Evolutionary conservation across 139 green algal genomes (phyloP).

Genomic region (Haematococcus lacustris): DNA sequence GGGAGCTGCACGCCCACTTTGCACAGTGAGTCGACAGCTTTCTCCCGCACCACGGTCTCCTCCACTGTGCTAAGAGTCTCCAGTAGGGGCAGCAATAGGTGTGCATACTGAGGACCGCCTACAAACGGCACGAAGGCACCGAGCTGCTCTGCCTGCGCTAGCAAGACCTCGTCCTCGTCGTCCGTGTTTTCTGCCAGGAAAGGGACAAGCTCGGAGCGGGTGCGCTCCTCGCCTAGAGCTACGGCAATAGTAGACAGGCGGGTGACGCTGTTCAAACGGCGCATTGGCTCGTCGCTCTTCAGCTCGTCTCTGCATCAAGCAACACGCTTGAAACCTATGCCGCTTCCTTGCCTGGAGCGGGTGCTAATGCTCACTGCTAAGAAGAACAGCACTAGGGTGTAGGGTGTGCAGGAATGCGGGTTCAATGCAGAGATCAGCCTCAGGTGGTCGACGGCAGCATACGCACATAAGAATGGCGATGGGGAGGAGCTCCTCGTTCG

Average conservation of each 20-base stretch:
- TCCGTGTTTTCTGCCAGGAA: conserved; percentile 94
- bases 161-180: conserved; percentile 97
- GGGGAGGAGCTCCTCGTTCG: no score
- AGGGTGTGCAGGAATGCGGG: no score
- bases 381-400: no score
- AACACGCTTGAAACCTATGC: no score
- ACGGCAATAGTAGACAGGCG: conserved; percentile 87
- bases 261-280: conserved; percentile 88
- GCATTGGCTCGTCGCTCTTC: conserved; percentile 88
- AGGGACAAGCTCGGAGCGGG: conserved; percentile 91
- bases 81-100: conserved; percentile 82
- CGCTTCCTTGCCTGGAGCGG: no score
- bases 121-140: conserved; percentile 90
- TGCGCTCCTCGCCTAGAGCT: conserved; percentile 90
- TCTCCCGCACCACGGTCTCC: conserved; percentile 97
- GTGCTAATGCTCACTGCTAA: no score
- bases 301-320: conserved; percentile 73
- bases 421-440: no score
- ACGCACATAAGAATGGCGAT: no score
- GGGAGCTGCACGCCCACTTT: conserved; percentile 75
- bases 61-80: conserved; percentile 90
- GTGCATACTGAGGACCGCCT: conserved; percentile 70
- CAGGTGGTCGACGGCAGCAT: no score
- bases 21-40: conserved; percentile 80
- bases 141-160: conserved; percentile 95